Evolutionary conservation across 176 grass and related monocot species (phyloP), one percentile per base, ranked within the genome.

Genomic region (Typha latifolia): DNA sequence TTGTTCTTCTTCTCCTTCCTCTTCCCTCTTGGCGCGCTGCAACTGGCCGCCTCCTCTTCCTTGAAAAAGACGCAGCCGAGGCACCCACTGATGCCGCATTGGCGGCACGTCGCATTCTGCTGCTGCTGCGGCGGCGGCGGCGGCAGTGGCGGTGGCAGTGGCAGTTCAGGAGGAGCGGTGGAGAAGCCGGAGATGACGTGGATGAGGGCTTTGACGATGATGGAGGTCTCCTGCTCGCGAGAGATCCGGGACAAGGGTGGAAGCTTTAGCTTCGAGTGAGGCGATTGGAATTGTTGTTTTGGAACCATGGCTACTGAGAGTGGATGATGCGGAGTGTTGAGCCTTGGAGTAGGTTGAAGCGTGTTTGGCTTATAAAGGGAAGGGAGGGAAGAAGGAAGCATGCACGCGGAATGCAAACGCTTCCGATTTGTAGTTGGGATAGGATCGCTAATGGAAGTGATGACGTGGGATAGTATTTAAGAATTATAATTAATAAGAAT

Each of bases 111-210:
- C 7, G 19, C 66, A 4, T 70, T 66, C 32, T 49, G 1, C 0
- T 56, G 61, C 20, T 29, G 27, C 27, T 29, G 27, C 2, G 1
- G 1, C 3, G 27, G 27, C 2, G 27, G 27, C 27, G 27, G 27
- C 27, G 27, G 27, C 27, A 29, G 27, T 29, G 27, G 27, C 2
- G 27, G 24, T 26, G 24, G 24, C 24, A 2, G 24, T 26, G 61
- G 74, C 0, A 90, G 4, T 18, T 87, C 79, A 26, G 80, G 80
- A 15, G 82, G 86, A 16, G 78, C 15, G 11, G 80, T 81, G 61
- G 23, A 80, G 84, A 74, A 76, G 69, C 81, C 79, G 75, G 88
- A 89, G 59, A 91, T 14, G 23, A 96, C 92, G 80, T 84, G 77
- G 64, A 74, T 59, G 24, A 96, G 82, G 51, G 82, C 72, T 14